Base-by-base conservation (phyloP, 2,329 filamentous ascomycete genomes). In the Paraconiothyrium brasiliense region DNA sequence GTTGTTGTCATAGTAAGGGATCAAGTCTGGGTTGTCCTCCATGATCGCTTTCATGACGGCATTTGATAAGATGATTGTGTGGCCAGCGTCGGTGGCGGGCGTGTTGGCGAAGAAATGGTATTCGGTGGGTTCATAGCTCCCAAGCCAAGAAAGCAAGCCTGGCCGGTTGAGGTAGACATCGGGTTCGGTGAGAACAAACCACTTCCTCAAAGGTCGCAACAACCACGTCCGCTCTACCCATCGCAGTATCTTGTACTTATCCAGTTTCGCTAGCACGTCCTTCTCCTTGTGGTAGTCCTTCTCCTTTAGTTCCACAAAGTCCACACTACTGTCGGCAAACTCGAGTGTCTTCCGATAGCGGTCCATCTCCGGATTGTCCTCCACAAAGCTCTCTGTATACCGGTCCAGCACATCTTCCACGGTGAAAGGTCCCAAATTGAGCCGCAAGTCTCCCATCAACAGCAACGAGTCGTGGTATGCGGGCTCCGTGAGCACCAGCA, bases 111-210 rank as follows among this genome's bases (percentile, higher is more conserved):
- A 79, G 68, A 87, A 88, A 50, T 79, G 75, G 5, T 83, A 82
- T 61, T 84, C 71, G 2, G 70, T 72, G 2, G 82, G 65, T 69
- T 88, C 82, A 63, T 85, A 82, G 24, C 81, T 76, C 20, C 78
- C 76, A 24, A 89, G 78, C 84, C 85, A 88, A 27, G 80, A 74
- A 16, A 87, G 68, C 44, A 88, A 66, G 35, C 85, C 86, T 37
- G 80, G 76, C 79, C 85, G 85, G 10, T 85, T 77, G 44, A 87
- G 72, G 65, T 86, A 88, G 0, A 85, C 87, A 68, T 89, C 86
- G 0, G 84, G 82, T 66, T 88, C 86, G 50, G 87, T 82, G 70
- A 89, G 89, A 58, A 87, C 77, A 62, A 83, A 89, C 86, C 86
- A 89, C 58, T 84, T 84, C 48, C 83, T 82, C 30, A 85, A 74